These are phyloP conservation scores for Bombardia bombarda DNA, from an alignment of 495 filamentous ascomycete genomes.

Conservation along the genomic window DNA sequence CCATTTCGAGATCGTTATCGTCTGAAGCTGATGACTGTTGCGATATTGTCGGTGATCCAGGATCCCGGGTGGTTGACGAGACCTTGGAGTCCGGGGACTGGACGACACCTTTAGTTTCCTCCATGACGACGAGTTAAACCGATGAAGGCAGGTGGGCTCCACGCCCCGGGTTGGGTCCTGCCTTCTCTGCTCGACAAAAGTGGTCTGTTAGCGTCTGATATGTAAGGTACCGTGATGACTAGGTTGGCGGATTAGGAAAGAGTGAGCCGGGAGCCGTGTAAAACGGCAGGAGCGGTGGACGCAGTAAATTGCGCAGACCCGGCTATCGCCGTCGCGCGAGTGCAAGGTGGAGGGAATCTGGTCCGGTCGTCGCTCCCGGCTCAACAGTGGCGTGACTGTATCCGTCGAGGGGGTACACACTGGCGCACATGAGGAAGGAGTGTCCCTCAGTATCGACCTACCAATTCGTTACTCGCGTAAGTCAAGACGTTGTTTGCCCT, in stretches of 20 bases:
- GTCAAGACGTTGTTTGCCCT: constrained; percentile 6
- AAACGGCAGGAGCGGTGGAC: not conserved
- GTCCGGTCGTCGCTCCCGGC: no score
- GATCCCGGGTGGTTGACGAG: not conserved
- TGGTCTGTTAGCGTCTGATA: no score
- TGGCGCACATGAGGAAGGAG: no score
- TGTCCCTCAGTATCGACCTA: no score
- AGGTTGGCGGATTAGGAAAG: not conserved
- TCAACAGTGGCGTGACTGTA: no score
- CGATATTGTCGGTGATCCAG: constrained; percentile 1
- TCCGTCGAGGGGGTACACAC: no score
- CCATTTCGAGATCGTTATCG: constrained; percentile 17
- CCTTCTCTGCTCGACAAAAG: no score
- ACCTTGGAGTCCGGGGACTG: not conserved
- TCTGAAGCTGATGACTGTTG: constrained; percentile 2
- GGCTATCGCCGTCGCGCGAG: not conserved
- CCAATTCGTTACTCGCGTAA: no score
- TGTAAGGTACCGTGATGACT: no score
- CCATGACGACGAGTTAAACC: not conserved
- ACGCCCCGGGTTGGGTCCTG: not conserved
- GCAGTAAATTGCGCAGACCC: not conserved
- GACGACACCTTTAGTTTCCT: not conserved
- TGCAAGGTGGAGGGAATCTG: no score
- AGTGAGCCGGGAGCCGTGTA: not conserved
- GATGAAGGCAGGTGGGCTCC: not conserved